A percentile compares a stretch with the other conserved stretches of the same genome.
phyloP scores from a whole-genome alignment of 805 yeast species.

The Candida rishiriensis region DNA sequence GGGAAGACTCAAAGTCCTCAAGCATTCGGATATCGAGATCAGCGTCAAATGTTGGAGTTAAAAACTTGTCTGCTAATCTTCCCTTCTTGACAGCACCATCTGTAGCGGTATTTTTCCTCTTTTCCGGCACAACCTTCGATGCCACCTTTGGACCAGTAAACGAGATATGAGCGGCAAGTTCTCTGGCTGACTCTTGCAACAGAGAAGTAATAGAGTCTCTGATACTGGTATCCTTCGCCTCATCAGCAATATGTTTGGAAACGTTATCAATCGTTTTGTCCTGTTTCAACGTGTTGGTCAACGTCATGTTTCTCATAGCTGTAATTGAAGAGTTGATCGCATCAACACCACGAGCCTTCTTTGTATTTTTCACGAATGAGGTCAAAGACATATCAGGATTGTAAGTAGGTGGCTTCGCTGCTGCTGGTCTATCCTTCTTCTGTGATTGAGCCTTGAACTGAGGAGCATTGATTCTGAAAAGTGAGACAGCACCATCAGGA shows the following conservation, averaged over 20 bases:
- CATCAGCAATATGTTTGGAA: not conserved
- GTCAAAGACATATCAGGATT: slow-evolving; percentile 21
- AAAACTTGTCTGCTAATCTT: no score
- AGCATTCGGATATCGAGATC: slow-evolving; percentile 1
- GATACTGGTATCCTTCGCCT: not conserved
- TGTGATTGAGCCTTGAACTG: slow-evolving; percentile 2
- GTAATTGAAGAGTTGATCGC: slow-evolving; percentile 3
- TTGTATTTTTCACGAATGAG: slow-evolving; percentile 11
- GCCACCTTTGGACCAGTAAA: no score
- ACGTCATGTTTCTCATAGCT: slow-evolving; percentile 6
- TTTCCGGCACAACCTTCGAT: slow-evolving; percentile 14
- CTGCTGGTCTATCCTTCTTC: not conserved
- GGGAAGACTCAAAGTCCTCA: not conserved
- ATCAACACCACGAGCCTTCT: slow-evolving; percentile 2
- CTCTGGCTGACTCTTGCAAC: no score
- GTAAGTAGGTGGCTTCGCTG: slow-evolving; percentile 15
- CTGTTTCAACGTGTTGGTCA: slow-evolving; percentile 8
- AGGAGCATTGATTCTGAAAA: slow-evolving; percentile 22
- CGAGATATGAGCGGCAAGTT: no score
- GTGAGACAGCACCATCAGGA: slow-evolving; percentile 27
- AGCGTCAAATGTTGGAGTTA: not conserved
- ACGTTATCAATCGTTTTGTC: no score
- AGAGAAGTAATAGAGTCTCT: not conserved
- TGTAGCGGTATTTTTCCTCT: slow-evolving; percentile 10
- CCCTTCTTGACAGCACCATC: not conserved